phyloP scores from a whole-genome alignment of 192 early-diverging fungal genomes.

The Kickxella alabastrina region DNA sequence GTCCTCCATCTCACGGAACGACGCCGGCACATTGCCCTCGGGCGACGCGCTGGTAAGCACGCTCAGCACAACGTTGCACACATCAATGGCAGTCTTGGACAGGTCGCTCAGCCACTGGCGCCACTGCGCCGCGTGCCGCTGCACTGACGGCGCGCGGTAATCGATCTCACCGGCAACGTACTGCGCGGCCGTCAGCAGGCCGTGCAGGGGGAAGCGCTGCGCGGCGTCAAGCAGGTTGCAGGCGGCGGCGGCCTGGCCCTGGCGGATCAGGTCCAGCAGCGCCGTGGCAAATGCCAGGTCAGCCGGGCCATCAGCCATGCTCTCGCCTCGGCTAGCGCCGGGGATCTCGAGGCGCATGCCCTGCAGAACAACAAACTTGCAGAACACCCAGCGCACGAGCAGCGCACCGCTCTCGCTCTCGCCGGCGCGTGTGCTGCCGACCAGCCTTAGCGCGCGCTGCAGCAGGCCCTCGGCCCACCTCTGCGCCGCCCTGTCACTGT shows the following conservation, averaged over 20 bases:
- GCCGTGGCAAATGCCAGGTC: slow-evolving; percentile 24
- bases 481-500: slow-evolving; percentile 43
- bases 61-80: slow-evolving; percentile 60
- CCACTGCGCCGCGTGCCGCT: slow-evolving; percentile 52
- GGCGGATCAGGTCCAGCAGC: slow-evolving; percentile 18
- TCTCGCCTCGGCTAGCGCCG: too few relatives aligned
- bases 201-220: slow-evolving; percentile 55
- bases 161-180: slow-evolving; percentile 64
- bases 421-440: slow-evolving; percentile 65
- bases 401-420: slow-evolving; percentile 84
- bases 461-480: slow-evolving; percentile 52
- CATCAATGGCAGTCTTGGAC: slow-evolving; percentile 51
- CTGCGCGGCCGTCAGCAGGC: slow-evolving; percentile 54
- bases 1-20: slow-evolving; percentile 66
- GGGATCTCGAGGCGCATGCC: slow-evolving; percentile 19
- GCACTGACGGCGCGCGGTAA: slow-evolving; percentile 47
- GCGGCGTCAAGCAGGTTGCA: slow-evolving; percentile 52
- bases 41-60: slow-evolving; percentile 77
- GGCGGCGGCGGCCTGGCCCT: slow-evolving; percentile 34
- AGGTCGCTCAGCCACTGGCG: slow-evolving; percentile 46
- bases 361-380: slow-evolving; percentile 64
- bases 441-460: slow-evolving; percentile 57
- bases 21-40: slow-evolving; percentile 85
- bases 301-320: background rate
- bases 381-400: slow-evolving; percentile 72